Conservation (phyloP, 768 basidiomycete species). For the Suillus americanus region DNA sequence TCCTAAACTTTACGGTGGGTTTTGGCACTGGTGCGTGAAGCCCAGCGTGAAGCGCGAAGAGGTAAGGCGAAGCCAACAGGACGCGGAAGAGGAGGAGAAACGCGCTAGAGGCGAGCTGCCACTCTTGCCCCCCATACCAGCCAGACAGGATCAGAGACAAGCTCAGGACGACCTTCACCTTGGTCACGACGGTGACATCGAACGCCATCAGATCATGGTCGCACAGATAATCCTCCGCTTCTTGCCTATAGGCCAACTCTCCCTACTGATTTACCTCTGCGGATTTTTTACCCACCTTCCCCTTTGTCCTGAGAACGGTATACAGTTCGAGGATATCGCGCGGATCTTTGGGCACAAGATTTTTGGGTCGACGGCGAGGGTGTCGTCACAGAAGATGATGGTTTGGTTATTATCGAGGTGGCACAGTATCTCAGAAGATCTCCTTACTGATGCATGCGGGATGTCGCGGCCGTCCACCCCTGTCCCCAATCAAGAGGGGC, state of each 20-base stretch:
- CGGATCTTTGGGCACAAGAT: conserved; percentile 45
- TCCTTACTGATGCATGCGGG: conserved; percentile 28
- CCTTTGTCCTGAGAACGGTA: conserved; percentile 47
- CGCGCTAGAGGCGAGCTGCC: conserved; percentile 28
- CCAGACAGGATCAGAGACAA: conserved; percentile 11
- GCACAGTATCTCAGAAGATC: conserved; percentile 23
- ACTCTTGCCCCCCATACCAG: conserved; percentile 9
- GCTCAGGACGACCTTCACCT: conserved; percentile 16
- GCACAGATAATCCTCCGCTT: conserved; percentile 53
- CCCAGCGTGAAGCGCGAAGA: conserved; percentile 40
- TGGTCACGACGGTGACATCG: conserved; percentile 24
- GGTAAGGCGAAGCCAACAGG: conserved; percentile 26
- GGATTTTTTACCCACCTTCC: conserved; percentile 53
- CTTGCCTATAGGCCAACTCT: conserved; percentile 40
- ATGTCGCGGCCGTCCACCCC: conserved; percentile 18
- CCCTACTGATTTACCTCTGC: conserved; percentile 44
- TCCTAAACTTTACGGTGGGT: conserved; percentile 37
- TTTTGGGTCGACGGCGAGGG: conserved; percentile 33
- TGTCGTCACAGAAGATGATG: conserved; percentile 29
- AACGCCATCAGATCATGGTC: conserved; percentile 34
- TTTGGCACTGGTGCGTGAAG: conserved; percentile 45
- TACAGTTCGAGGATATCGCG: conserved; percentile 45
- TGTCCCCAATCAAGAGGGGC: background rate
- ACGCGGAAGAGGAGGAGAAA: conserved; percentile 33
- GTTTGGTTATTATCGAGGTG: conserved; percentile 33